Percentiles rank a stretch among this genome's conserved stretches.
Conservation (phyloP, 225 moss, liverwort and hornwort species). For the Pleurozium schreberi region DNA sequence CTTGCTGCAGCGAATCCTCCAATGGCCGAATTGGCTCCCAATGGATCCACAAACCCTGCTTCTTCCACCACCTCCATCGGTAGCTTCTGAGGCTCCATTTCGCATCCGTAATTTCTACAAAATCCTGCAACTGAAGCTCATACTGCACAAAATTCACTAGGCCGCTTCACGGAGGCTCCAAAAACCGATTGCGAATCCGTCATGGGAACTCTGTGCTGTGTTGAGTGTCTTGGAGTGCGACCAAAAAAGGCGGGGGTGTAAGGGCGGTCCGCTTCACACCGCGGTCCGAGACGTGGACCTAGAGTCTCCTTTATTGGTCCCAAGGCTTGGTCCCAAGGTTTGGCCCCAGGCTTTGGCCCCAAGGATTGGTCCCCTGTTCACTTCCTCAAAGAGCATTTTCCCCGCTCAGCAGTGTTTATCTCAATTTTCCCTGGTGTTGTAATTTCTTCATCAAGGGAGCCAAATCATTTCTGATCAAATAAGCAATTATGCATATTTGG, state of each 20-base stretch:
- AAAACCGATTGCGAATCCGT: not conserved
- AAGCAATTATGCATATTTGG: too few species aligned
- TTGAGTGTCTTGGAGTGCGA: not conserved
- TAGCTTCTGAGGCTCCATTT: constrained; percentile 17
- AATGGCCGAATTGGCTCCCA: constrained; percentile 15
- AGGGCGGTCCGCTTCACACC: not conserved
- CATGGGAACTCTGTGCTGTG: not conserved
- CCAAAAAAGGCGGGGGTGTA: not conserved
- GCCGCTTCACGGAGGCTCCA: not conserved
- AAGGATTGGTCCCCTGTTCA: not conserved
- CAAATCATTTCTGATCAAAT: too few species aligned
- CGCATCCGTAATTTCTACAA: not conserved
- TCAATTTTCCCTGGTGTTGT: too few species aligned
- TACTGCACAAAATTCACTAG: not conserved
- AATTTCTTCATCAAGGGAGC: too few species aligned
- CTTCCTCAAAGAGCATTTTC: too few species aligned
- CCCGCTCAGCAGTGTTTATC: too few species aligned
- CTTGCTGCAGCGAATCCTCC: not conserved
- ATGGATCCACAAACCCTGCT: constrained; percentile 40
- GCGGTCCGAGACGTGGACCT: not conserved
- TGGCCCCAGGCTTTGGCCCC: not conserved
- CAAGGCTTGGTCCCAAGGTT: not conserved
- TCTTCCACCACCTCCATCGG: constrained; percentile 19
- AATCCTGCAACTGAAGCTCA: not conserved
- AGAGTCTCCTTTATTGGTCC: not conserved